Conservation (phyloP, 208 protist species). For the Leishmania gerbilli region DNA sequence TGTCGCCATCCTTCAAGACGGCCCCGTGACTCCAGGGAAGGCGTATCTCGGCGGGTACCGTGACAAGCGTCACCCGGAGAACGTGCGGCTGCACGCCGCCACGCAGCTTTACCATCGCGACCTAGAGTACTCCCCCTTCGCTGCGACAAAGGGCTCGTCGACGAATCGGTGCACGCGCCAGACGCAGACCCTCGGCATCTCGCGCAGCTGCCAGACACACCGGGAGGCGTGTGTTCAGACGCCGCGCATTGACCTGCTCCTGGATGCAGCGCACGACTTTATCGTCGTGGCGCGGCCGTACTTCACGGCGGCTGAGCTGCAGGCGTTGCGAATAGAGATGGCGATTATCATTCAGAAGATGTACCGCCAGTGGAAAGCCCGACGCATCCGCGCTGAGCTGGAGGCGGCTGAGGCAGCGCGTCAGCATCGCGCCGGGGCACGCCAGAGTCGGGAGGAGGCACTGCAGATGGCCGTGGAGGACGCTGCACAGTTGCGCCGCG, state of each 20-base stretch:
- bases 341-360: conserved; percentile 92
- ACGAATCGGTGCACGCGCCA: conserved; percentile 62
- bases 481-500: conserved; percentile 85
- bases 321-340: conserved; percentile 67
- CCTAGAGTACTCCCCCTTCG: conserved; percentile 66
- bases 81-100: conserved; percentile 88
- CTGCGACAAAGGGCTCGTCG: conserved; percentile 8
- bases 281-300: conserved; percentile 84
- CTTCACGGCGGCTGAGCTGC: conserved; percentile 79
- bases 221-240: conserved; percentile 95
- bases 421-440: conserved; percentile 53
- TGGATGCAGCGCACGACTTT: conserved; percentile 69
- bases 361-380: conserved; percentile 94
- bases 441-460: conserved; percentile 65
- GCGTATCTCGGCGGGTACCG: conserved; percentile 95
- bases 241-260: conserved; percentile 55
- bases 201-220: conserved; percentile 87
- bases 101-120: conserved; percentile 89
- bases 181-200: conserved; percentile 92
- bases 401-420: conserved; percentile 57
- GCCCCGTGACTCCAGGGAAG: conserved; percentile 35
- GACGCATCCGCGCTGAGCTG: conserved; percentile 63
- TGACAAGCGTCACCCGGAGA: conserved; percentile 58
- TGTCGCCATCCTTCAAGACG: conserved; percentile 44
- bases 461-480: conserved; percentile 66